Evolutionary conservation across 768 basidiomycete genomes (phyloP), one percentile per base, ranked within the genome.

Genomic region (Mycena latifolia): DNA sequence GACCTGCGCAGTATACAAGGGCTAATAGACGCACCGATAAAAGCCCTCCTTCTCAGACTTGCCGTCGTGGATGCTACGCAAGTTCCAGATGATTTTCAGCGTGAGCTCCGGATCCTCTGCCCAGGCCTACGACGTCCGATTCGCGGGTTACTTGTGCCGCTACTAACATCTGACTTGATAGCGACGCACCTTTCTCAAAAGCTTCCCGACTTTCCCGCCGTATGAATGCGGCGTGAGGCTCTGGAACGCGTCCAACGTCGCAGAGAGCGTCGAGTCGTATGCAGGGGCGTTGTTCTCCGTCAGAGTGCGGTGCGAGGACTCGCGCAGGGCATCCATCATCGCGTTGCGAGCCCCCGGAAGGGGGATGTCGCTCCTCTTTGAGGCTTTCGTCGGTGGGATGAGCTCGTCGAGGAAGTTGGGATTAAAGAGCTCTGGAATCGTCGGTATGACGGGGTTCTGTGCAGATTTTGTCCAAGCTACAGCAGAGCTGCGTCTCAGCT

Each of bases 31-130:
- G 46, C 65, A 85, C 85, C 75, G 79, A 73, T 91, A 92, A 71
- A 92, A 92, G 0, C 77, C 74, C 61, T 88, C 86, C 65, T 83
- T 88, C 50, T 87, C 86, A 8, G 82, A 78, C 70, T 89, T 90
- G 0, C 92, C 91, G 46, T 92, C 41, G 61, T 90, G 89, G 31
- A 93, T 92, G 39, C 88, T 91, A 31, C 91, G 76, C 51, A 85
- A 71, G 62, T 88, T 86, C 88, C 90, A 92, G 65, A 93, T 89
- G 61, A 92, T 78, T 35, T 83, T 81, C 39, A 92, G 80, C 0
- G 91, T 90, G n/a, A 88, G 68, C 10, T 73, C 66, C 0, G 89
- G 78, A 70, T 91, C 87, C 63, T 88, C 85, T 28, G 71, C 74
- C 90, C 90, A 93, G 2, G 89, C 82, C 63, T 65, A 14, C n/a